These are phyloP conservation scores for Leonotis leonurus DNA, from an alignment of 257 asterid species.

Conservation along the genomic window DNA sequence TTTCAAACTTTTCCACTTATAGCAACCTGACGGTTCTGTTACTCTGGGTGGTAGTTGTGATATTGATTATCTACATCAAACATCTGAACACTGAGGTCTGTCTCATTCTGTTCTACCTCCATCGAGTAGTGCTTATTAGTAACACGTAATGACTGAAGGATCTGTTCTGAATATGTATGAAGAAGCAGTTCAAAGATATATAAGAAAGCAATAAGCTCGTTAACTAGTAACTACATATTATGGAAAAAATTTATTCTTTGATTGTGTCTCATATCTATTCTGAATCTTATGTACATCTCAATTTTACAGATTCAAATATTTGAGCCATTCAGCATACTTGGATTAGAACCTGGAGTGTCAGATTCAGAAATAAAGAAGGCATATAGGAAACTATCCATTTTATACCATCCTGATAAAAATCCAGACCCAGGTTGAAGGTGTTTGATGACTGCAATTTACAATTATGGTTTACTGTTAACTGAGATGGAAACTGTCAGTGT, in stretches of 20 bases:
- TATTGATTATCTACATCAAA: conserved; percentile 68
- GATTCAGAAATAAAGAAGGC: conserved; percentile 97
- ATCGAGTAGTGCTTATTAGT: conserved; percentile 2
- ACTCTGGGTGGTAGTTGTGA: conserved; percentile 78
- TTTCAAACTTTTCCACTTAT: conserved; percentile 88
- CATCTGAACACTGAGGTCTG: conserved; percentile 77
- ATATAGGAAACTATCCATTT: conserved; percentile 88
- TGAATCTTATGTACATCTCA: not conserved
- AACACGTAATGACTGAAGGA: not conserved
- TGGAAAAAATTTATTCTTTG: not conserved
- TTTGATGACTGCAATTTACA: conserved; percentile 25
- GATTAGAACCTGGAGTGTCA: conserved; percentile 82
- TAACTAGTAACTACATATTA: not conserved
- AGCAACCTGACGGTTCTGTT: conserved; percentile 85
- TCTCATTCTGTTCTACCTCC: conserved; percentile 3
- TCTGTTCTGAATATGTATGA: not conserved
- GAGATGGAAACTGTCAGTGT: conserved; percentile 1
- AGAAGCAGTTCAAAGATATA: not conserved
- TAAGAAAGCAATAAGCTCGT: conserved; percentile 1
- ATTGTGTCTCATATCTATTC: conserved; percentile 12
- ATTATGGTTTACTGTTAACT: conserved; percentile 6
- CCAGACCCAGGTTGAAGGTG: conserved; percentile 99
- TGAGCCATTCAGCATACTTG: conserved; percentile 96
- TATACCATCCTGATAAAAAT: conserved; percentile 98
- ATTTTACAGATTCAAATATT: conserved; percentile 61